Percentiles rank a stretch among this genome's conserved stretches.
phyloP scores from a whole-genome alignment of 306 rosid genomes.

The Mimosa bimucronata region DNA sequence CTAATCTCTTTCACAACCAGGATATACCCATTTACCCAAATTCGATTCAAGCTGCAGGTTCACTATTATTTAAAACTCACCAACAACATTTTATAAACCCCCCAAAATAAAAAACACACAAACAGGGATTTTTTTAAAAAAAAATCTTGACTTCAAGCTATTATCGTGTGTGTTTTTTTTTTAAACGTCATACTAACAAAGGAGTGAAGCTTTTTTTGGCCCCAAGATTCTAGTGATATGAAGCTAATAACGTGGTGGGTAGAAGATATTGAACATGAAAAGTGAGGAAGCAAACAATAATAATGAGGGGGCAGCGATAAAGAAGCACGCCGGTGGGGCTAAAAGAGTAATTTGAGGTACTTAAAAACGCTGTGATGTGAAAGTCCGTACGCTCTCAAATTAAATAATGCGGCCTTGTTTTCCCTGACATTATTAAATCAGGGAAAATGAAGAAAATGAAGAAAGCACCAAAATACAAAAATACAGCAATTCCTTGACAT shows the following conservation, averaged over 20 bases:
- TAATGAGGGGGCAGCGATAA: neutral
- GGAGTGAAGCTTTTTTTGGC: neutral
- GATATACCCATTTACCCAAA: no score
- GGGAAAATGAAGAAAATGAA: neutral
- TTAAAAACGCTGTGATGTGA: neutral
- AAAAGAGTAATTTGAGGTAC: conserved; percentile 17
- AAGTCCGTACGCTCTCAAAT: conserved; percentile 23
- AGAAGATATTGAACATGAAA: neutral
- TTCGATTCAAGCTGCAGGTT: no score
- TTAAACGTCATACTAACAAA: neutral
- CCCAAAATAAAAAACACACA: no score
- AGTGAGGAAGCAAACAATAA: neutral
- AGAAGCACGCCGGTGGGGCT: conserved; percentile 18
- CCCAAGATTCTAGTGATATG: neutral
- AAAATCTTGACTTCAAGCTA: neutral
- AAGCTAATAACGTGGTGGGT: neutral
- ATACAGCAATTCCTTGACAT: neutral
- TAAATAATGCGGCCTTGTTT: conserved; percentile 11
- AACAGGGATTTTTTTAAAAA: no score
- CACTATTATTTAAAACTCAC: no score
- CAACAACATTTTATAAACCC: no score
- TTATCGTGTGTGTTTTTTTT: neutral
- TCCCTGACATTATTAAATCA: conserved; percentile 29
- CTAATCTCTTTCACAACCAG: no score
- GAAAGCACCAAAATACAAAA: neutral